Conservation (phyloP, 768 basidiomycete species). For the Auricularia sp. region DNA sequence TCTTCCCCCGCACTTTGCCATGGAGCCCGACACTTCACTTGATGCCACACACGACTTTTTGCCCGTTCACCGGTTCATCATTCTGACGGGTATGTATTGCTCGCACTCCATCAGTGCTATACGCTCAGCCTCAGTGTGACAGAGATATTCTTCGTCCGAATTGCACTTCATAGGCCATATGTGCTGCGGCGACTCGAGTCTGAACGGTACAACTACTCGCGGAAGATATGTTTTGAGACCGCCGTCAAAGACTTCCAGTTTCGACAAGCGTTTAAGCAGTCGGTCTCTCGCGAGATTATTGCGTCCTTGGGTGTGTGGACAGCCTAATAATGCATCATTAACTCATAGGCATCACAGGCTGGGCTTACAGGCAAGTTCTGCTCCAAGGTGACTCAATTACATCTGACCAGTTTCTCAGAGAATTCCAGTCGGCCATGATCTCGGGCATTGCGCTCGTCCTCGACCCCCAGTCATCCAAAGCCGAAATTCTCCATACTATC, state of each 20-base stretch:
- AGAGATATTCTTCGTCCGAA: slow-evolving; percentile 78
- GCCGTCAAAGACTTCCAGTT: slow-evolving; percentile 80
- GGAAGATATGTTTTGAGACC: slow-evolving; percentile 83
- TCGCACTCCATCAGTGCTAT: not conserved
- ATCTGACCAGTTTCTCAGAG: slow-evolving; percentile 58
- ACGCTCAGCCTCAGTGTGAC: slow-evolving; percentile 18
- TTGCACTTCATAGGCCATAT: slow-evolving; percentile 81
- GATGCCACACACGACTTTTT: slow-evolving; percentile 58
- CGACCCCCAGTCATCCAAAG: slow-evolving; percentile 61
- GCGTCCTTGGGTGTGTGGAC: slow-evolving; percentile 44
- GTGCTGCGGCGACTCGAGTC: slow-evolving; percentile 68
- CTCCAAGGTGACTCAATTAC: not conserved
- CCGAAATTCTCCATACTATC: slow-evolving; percentile 64
- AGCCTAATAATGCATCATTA: not conserved
- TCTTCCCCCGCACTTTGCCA: slow-evolving; percentile 69
- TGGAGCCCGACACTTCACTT: slow-evolving; percentile 66
- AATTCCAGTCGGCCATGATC: slow-evolving; percentile 85
- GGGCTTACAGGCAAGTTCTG: not conserved
- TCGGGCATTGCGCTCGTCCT: slow-evolving; percentile 78
- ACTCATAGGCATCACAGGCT: not conserved
- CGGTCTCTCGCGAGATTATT: slow-evolving; percentile 50
- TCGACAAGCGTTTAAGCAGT: slow-evolving; percentile 55
- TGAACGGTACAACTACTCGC: slow-evolving; percentile 71
- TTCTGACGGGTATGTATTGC: slow-evolving; percentile 19
- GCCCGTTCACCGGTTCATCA: slow-evolving; percentile 76